phyloP scores from a whole-genome alignment of 2,329 filamentous ascomycete genomes.

The Talaromyces sp. region DNA sequence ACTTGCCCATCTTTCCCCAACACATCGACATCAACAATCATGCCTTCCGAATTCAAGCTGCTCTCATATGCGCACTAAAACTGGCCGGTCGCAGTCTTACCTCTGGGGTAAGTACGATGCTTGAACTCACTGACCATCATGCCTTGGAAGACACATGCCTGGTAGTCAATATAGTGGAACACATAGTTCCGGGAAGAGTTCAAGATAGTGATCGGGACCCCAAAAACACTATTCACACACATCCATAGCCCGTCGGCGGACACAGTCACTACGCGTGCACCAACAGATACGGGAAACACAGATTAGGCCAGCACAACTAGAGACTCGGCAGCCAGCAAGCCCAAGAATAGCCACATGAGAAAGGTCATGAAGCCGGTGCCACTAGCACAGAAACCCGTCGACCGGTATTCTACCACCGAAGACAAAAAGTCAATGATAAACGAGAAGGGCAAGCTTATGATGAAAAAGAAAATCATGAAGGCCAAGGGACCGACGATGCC shows the following conservation, averaged over 20 bases:
- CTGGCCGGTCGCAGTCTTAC: slow-evolving; percentile 48
- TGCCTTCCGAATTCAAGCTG: slow-evolving; percentile 48
- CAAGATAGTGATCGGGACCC: slow-evolving; percentile 64
- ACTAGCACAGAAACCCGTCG: slow-evolving; percentile 67
- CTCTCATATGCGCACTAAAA: slow-evolving; percentile 28
- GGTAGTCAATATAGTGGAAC: slow-evolving; percentile 86
- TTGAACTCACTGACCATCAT: slow-evolving; percentile 92
- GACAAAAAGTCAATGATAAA: slow-evolving; percentile 73
- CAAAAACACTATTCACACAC: slow-evolving; percentile 79
- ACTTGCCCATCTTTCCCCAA: slow-evolving; percentile 57
- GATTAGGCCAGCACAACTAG: slow-evolving; percentile 73
- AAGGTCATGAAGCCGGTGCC: slow-evolving; percentile 68
- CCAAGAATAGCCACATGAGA: slow-evolving; percentile 80
- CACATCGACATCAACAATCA: slow-evolving; percentile 68
- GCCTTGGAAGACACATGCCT: slow-evolving; percentile 79
- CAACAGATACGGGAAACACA: slow-evolving; percentile 71
- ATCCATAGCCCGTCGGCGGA: slow-evolving; percentile 91
- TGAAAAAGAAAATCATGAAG: slow-evolving; percentile 73
- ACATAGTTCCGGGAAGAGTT: slow-evolving; percentile 84
- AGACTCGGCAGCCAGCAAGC: slow-evolving; percentile 77
- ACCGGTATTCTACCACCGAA: slow-evolving; percentile 72
- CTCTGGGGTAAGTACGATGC: slow-evolving; percentile 61
- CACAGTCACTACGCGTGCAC: slow-evolving; percentile 71
- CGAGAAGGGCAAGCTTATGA: slow-evolving; percentile 76
- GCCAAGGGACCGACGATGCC: slow-evolving; percentile 71